These are phyloP conservation scores for Strigomonas culicis DNA, from an alignment of 208 protist genomes.

Conservation along the genomic window DNA sequence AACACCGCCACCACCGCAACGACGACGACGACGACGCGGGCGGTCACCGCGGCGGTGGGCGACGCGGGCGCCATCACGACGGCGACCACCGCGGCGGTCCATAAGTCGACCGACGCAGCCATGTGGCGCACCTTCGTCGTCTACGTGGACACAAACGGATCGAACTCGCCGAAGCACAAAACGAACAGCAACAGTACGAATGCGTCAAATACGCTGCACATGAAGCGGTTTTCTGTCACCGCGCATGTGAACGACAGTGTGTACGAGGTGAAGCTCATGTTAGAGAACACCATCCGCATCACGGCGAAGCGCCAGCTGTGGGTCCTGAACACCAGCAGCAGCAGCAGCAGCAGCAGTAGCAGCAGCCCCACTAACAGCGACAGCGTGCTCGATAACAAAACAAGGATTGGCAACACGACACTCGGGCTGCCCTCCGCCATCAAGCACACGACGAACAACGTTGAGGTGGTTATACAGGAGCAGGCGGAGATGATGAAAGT, in stretches of 20 bases:
- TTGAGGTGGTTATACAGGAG: slow-evolving; percentile 68
- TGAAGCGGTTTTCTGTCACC: slow-evolving; percentile 81
- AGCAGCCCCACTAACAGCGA: not conserved
- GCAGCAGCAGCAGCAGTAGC: not conserved
- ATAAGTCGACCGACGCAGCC: too few relatives aligned
- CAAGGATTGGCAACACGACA: slow-evolving; percentile 45
- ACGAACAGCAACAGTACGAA: not conserved
- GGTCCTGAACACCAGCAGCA: slow-evolving; percentile 16
- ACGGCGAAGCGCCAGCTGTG: slow-evolving; percentile 69
- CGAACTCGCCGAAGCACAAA: not conserved
- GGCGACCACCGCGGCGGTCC: too few relatives aligned
- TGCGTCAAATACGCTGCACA: not conserved
- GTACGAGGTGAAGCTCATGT: slow-evolving; percentile 73
- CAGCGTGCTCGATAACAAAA: slow-evolving; percentile 30
- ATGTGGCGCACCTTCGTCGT: slow-evolving; percentile 36
- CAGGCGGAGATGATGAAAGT: slow-evolving; percentile 56
- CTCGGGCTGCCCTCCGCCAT: slow-evolving; percentile 43
- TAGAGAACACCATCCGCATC: slow-evolving; percentile 75
- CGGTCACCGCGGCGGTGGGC: too few relatives aligned
- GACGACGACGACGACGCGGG: not conserved
- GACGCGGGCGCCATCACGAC: not conserved
- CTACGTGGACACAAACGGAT: not conserved
- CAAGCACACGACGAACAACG: slow-evolving; percentile 1
- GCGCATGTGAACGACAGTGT: slow-evolving; percentile 74
- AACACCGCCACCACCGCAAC: not conserved